These are phyloP conservation scores for Pelagophyceae sp. DNA, from an alignment of 352 stramenopile species.

Conservation along the genomic window DNA sequence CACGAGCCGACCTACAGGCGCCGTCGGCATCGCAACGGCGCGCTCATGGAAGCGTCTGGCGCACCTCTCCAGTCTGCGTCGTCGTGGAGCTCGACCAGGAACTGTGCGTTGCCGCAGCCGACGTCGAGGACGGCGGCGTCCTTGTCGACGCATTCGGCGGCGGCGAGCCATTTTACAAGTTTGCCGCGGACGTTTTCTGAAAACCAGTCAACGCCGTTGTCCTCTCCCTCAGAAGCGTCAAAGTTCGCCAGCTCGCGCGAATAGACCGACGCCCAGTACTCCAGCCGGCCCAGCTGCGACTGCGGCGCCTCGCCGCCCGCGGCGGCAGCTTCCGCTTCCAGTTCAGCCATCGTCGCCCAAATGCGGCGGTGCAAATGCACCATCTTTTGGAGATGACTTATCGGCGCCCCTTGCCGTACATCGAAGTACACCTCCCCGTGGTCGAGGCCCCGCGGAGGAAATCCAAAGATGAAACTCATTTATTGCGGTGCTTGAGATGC, in stretches of 20 bases:
- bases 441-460: too few species aligned
- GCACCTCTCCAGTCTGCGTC: not conserved
- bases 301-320: not conserved
- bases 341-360: too few species aligned
- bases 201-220: constrained; percentile 18
- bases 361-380: too few species aligned
- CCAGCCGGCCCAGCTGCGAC: not conserved
- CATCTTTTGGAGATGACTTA: too few species aligned
- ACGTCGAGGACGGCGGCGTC: not conserved
- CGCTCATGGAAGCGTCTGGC: too few species aligned
- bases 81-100: not conserved
- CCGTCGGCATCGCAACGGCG: too few species aligned
- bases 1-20: too few species aligned
- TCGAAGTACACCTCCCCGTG: too few species aligned
- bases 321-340: too few species aligned
- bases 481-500: too few species aligned
- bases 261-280: not conserved
- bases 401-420: too few species aligned
- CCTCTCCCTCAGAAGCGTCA: not conserved
- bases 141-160: not conserved
- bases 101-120: not conserved
- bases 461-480: too few species aligned
- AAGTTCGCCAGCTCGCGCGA: not conserved
- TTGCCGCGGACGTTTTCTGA: not conserved
- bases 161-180: not conserved